Conservation (phyloP, 2,329 filamentous ascomycete genomes). For the Trichoderma asperellum region DNA sequence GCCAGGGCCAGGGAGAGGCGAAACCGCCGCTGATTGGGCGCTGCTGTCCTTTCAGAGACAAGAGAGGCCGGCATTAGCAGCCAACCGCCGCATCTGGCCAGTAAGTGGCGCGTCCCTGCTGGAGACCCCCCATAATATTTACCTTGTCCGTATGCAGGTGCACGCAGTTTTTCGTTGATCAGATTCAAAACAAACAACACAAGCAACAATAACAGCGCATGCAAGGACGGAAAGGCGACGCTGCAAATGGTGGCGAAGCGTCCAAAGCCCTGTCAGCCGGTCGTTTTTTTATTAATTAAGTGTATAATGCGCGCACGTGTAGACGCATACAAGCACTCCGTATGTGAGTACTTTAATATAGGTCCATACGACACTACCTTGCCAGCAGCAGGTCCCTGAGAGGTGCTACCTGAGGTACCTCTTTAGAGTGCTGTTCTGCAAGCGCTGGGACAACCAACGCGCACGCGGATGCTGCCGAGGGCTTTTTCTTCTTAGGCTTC, state of each 20-base stretch:
- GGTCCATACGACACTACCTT: neutral
- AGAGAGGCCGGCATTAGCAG: slow-evolving; percentile 7
- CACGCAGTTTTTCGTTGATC: neutral
- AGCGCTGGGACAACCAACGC: neutral
- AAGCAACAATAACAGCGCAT: slow-evolving; percentile 4
- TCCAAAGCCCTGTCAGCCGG: neutral
- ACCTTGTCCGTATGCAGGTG: slow-evolving; percentile 18
- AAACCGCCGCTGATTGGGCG: slow-evolving; percentile 13
- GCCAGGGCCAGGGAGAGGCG: slow-evolving; percentile 19
- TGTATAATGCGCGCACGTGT: neutral
- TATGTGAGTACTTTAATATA: neutral
- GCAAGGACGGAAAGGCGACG: neutral
- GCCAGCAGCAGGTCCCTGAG: neutral
- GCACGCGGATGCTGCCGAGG: neutral
- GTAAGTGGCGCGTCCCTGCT: slow-evolving; percentile 17
- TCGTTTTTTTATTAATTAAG: neutral
- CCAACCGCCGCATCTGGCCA: slow-evolving; percentile 15
- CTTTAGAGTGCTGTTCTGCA: neutral
- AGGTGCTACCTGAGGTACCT: neutral
- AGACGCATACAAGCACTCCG: slow-evolving; percentile 1
- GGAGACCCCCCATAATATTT: slow-evolving; percentile 14
- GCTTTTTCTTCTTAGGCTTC: neutral
- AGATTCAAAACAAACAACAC: slow-evolving; percentile 21
- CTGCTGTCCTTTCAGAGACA: neutral
- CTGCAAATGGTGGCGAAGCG: neutral